Base-by-base conservation (phyloP, 805 yeast species). In the Saccharomycopsis sp. region DNA sequence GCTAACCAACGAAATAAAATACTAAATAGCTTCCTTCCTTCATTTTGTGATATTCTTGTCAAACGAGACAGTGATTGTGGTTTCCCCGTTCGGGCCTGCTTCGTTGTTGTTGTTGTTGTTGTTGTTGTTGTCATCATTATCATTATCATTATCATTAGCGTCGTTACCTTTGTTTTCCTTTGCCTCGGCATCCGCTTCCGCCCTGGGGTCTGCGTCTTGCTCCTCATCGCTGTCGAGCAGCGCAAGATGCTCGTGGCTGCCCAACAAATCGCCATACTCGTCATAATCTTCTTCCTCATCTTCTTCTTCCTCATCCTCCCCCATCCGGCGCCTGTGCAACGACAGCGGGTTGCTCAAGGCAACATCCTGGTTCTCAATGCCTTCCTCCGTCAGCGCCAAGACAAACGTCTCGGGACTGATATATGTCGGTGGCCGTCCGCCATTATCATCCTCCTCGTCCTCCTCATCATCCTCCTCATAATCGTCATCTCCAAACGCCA, bases 91-190 rank as follows among this genome's bases (percentile, higher is more conserved):
- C n/a, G n/a, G n/a, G n/a, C n/a, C n/a, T n/a, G n/a, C n/a, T n/a
- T 48, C 51, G 10, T 46, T 53, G 1, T 41, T 53, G 2, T 38
- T 50, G 4, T 42, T 46, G 6, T 44, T 48, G 16, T 43, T 53
- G 2, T 36, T 45, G 3, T 45, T 45, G 2, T 30, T n/a, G n/a
- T 43, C 41, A 17, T 44, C 55, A 8, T 31, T 19, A 16, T 35
- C 35, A 34, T 36, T 33, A 25, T 36, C 37, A 30, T 33, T 31
- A 6, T 25, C 33, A 8, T 22, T 25, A 13, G 22, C 33, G 31
- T 22, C 42, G 22, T 43, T 40, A 23, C 41, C 30, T 8, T 41
- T 13, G 15, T n/a, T 13, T 16, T 26, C 15, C 5, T 25, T 22
- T 5, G 23, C n/a, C 20, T 29, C 13, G 4, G 4, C 19, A 13